Evolutionary conservation across 176 grass and related monocot species (phyloP).

Genomic region (Bolboschoenus planiculmis): DNA sequence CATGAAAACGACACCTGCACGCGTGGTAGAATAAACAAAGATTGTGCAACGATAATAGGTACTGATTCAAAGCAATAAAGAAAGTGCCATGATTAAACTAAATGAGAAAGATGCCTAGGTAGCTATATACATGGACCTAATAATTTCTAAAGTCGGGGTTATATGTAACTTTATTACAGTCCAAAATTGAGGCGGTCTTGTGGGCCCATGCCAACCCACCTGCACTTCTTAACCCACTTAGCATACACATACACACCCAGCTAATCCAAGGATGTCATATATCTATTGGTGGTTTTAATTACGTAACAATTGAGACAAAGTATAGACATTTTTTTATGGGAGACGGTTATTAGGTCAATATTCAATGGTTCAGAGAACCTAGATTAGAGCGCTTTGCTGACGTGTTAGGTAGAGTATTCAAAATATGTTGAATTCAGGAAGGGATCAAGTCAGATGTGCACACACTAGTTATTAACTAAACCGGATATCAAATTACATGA

Average conservation of each 20-base stretch:
- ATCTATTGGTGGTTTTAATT: neutral
- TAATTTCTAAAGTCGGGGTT: conserved; percentile 3
- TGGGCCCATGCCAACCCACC: conserved; percentile 15
- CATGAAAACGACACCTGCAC: conserved; percentile 21
- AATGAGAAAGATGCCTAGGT: neutral
- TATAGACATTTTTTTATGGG: neutral
- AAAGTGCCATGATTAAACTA: neutral
- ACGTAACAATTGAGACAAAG: neutral
- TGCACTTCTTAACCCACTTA: neutral
- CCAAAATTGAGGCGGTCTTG: conserved; percentile 21
- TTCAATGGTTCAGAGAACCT: conserved; percentile 1
- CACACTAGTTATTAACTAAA: no score
- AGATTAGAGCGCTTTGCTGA: neutral
- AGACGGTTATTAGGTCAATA: neutral
- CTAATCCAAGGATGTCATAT: neutral
- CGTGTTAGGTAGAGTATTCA: neutral
- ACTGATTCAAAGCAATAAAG: neutral
- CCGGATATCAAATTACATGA: no score
- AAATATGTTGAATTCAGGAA: neutral
- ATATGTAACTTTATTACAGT: neutral
- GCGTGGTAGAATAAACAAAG: conserved; percentile 6
- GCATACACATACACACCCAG: neutral
- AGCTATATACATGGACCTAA: neutral
- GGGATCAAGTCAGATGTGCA: no score
- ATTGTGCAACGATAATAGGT: neutral